These are phyloP conservation scores for Oryza rufipogon DNA, from an alignment of 176 grass and related monocot species.

Conservation along the genomic window DNA sequence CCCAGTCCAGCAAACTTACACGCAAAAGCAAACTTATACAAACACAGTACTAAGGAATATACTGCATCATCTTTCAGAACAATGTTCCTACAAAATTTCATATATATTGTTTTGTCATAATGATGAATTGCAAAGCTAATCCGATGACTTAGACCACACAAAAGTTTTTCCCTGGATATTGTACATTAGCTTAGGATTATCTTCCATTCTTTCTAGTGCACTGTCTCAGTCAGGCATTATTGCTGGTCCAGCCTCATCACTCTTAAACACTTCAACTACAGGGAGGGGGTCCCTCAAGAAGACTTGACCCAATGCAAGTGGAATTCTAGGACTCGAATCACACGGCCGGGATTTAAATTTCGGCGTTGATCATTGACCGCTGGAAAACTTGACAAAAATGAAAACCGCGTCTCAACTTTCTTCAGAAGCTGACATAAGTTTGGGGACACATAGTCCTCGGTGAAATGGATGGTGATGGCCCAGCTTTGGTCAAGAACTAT, in stretches of 20 bases:
- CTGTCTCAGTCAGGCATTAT: background rate
- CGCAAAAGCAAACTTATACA: background rate
- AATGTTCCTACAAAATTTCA: background rate
- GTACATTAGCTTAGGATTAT: background rate
- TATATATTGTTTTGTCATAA: background rate
- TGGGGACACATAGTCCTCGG: background rate
- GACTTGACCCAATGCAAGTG: background rate
- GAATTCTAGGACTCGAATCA: background rate
- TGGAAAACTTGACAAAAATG: slow-evolving; percentile 20
- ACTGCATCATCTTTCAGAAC: background rate
- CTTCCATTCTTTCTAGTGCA: background rate
- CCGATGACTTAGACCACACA: background rate
- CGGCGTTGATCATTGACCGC: background rate
- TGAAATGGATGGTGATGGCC: background rate
- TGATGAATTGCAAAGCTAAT: too few relatives aligned
- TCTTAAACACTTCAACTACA: background rate
- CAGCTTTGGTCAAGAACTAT: background rate
- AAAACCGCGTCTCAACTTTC: background rate
- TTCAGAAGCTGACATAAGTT: background rate
- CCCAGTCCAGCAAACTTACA: background rate
- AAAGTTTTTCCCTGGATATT: background rate
- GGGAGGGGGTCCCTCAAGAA: background rate
- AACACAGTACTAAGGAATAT: background rate
- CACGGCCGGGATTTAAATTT: background rate
- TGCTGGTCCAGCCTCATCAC: background rate